Evolutionary conservation across 2,329 filamentous ascomycete genomes (phyloP).

Genomic region (Cladosporium sp.): DNA sequence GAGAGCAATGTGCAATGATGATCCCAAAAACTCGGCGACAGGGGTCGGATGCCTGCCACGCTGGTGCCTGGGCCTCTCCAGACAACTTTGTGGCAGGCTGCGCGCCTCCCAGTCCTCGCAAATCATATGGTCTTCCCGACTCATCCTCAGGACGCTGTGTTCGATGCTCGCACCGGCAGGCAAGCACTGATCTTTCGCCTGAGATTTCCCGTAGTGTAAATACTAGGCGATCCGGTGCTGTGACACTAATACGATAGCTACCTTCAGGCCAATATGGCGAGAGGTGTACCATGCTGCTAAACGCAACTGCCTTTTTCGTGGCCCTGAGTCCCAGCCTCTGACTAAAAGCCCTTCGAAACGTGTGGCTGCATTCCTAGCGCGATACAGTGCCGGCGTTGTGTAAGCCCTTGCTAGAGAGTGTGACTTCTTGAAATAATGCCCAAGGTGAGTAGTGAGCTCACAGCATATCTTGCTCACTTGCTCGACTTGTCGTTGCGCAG

Average conservation of each 20-base stretch:
- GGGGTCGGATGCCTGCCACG: background rate
- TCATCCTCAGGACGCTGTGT: background rate
- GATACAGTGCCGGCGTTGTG: background rate
- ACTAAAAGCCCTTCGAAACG: background rate
- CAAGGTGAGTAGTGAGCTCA: background rate
- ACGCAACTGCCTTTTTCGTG: background rate
- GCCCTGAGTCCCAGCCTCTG: background rate
- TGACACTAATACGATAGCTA: background rate
- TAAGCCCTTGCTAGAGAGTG: background rate
- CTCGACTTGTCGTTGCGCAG: conserved; percentile 22
- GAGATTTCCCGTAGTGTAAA: background rate
- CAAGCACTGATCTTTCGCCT: background rate
- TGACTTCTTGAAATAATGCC: background rate
- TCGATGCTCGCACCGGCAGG: no score
- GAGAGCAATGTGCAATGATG: background rate
- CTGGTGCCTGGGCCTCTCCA: background rate
- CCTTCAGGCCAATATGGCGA: background rate
- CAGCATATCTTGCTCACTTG: background rate
- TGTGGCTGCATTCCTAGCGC: background rate
- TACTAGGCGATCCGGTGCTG: background rate
- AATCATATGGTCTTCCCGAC: background rate
- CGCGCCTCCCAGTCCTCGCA: background rate
- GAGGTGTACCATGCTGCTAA: background rate
- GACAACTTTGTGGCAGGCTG: background rate
- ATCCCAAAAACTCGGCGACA: background rate